Evolutionary conservation across 75 land plant genomes (phyloP).

Genomic region (Chamaecyparis obtusa): DNA sequence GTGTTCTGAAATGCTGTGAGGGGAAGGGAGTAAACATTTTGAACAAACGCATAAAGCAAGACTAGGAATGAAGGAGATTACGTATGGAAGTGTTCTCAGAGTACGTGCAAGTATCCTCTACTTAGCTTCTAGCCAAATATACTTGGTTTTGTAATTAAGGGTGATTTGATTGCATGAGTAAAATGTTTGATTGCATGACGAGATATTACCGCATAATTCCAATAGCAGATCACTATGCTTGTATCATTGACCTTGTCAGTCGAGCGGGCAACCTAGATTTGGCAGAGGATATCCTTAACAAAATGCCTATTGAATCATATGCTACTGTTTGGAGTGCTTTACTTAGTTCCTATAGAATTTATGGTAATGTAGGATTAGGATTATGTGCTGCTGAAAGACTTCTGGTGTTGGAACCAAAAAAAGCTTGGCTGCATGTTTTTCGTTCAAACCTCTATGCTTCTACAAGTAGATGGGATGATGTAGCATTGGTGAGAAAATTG

Average conservation of each 20-base stretch:
- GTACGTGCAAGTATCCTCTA: conserved; percentile 2
- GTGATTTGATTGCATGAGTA: too few species aligned
- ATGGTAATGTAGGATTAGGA: conserved; percentile 19
- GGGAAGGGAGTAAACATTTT: conserved; percentile 7
- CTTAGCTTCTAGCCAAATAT: neutral
- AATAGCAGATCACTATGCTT: conserved; percentile 23
- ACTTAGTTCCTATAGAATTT: too few species aligned
- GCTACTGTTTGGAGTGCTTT: conserved; percentile 20
- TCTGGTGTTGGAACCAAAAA: conserved; percentile 10
- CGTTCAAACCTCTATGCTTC: conserved; percentile 18
- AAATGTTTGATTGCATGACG: conserved; percentile 10
- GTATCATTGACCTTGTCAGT: conserved; percentile 29
- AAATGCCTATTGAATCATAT: conserved; percentile 16
- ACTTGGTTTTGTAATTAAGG: neutral
- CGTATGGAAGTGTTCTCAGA: conserved; percentile 15
- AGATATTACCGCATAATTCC: conserved; percentile 14
- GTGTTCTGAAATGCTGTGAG: neutral
- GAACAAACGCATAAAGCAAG: conserved; percentile 13
- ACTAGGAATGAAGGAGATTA: conserved; percentile 9
- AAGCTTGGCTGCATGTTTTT: conserved; percentile 7
- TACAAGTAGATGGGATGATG: conserved; percentile 10
- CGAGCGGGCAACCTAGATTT: conserved; percentile 23
- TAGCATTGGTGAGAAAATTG: conserved; percentile 3
- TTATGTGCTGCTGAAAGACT: conserved; percentile 19
- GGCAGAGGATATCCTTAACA: too few species aligned